Conservation (phyloP, 441 rosid species). For the Rhodomyrtus psidioides region DNA sequence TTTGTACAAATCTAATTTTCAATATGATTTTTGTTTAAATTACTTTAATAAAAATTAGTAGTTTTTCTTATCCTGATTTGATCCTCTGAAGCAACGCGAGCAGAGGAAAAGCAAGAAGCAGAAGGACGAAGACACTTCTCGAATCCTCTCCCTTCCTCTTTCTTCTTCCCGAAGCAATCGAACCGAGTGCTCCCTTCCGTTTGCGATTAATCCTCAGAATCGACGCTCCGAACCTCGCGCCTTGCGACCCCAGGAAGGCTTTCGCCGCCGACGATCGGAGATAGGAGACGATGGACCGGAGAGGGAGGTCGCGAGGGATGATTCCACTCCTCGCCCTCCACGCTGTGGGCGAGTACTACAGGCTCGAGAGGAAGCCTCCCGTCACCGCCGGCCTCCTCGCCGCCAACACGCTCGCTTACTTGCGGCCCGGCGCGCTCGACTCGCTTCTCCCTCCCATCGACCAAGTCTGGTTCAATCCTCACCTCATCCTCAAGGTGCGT, state of each 20-base stretch:
- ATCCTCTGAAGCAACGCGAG: neutral
- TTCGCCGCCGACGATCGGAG: neutral
- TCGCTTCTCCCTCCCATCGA: constrained; percentile 53
- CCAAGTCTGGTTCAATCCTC: constrained; percentile 75
- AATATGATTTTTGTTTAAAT: too few relatives aligned
- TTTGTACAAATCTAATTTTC: too few relatives aligned
- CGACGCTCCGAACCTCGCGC: neutral
- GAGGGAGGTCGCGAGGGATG: constrained; percentile 52
- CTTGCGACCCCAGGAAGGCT: neutral
- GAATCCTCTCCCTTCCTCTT: neutral
- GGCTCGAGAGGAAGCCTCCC: constrained; percentile 88
- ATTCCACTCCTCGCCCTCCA: constrained; percentile 67
- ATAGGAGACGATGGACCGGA: constrained; percentile 18
- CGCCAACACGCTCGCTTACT: constrained; percentile 60
- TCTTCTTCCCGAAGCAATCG: neutral
- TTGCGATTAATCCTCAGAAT: neutral
- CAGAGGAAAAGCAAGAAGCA: neutral
- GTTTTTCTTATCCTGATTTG: neutral
- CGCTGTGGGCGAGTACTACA: constrained; percentile 56
- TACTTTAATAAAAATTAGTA: too few relatives aligned
- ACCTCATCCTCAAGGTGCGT: constrained; percentile 76
- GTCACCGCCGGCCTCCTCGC: constrained; percentile 78
- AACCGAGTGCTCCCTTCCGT: neutral
- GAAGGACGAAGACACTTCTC: neutral
- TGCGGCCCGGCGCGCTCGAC: constrained; percentile 57